Base-by-base conservation (phyloP, 2,329 filamentous ascomycete species). In the Aspergillus ochraceoroseus region DNA sequence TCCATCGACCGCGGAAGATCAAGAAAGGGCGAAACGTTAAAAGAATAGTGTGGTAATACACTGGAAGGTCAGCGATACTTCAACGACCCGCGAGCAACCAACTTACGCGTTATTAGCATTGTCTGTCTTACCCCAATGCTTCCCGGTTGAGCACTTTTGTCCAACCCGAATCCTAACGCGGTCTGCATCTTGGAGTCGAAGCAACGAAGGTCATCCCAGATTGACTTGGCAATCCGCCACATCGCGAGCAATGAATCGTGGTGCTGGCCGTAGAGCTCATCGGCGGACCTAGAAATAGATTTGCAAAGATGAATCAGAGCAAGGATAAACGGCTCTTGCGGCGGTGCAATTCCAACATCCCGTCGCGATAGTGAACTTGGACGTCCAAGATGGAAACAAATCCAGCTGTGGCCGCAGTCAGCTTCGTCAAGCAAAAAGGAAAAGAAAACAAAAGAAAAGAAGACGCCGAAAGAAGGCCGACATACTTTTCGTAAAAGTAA, bases 21-120 rank as follows among this genome's bases (percentile, higher is more conserved):
- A 71, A 41, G 38, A 71, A 71, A 3, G 69, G 68, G 0, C 68
- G 61, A 37, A 70, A 71, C 0, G 66, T 70, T 5, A 71, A 43
- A 3, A 70, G 48, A 1, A 70, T 45, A 1, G 65, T 68, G 32
- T 68, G 66, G 19, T 70, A 64, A 30, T 71, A 71, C 26, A 70
- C 68, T 71, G 14, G 17, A 11, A 5, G 0, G 6, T 33, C 13
- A 15, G 34, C 8, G 9, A 12, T 6, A 6, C 11, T 3, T 6
- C 13, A 3, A 14, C 27, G 3, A 8, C 9, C 4, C 0, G 5
- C 5, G 13, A 7, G 2, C 1, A 5, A 26, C 4, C 15, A 2
- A 53, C 66, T 55, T 51, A 70, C 68, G 51, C 4, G 65, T 67
- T 5, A 57, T 60, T 6, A 67, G 55, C 22, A 71, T 64, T 0